phyloP scores from a whole-genome alignment of 139 green algal species.

The Limnomonas spitsbergensis region DNA sequence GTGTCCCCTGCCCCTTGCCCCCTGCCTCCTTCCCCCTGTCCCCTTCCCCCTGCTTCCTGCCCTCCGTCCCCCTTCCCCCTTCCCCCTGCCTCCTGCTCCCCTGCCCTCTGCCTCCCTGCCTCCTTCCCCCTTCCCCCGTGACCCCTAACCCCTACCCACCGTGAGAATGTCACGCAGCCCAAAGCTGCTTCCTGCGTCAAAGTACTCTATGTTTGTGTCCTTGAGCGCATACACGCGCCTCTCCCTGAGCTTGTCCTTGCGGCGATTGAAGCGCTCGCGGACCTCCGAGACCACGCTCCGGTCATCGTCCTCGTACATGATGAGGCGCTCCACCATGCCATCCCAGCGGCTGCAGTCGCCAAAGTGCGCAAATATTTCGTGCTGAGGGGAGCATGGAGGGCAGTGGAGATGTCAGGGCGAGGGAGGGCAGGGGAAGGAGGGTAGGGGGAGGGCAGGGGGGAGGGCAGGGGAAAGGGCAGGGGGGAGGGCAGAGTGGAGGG shows the following conservation, averaged over 20 bases:
- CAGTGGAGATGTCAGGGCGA: too few species aligned
- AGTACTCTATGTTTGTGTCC: constrained; percentile 54
- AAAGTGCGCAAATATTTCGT: constrained; percentile 78
- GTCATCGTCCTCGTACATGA: constrained; percentile 60
- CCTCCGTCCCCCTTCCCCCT: too few species aligned
- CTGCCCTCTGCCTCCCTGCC: too few species aligned
- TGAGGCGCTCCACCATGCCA: constrained; percentile 70
- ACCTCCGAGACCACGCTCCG: constrained; percentile 44
- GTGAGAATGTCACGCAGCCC: constrained; percentile 58
- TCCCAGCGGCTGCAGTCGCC: constrained; percentile 80
- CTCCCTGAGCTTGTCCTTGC: constrained; percentile 72
- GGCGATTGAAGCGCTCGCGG: constrained; percentile 56
- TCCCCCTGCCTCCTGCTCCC: too few species aligned
- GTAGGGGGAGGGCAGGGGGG: too few species aligned
- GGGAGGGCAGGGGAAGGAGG: too few species aligned
- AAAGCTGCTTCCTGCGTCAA: constrained; percentile 54
- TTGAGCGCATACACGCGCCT: constrained; percentile 50
- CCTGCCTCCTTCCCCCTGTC: too few species aligned
- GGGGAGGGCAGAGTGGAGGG: too few species aligned
- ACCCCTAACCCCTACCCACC: constrained; percentile 2
- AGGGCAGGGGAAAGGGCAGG: too few species aligned
- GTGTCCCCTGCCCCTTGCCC: too few species aligned
- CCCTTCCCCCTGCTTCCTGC: too few species aligned
- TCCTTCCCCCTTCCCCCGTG: too few species aligned
- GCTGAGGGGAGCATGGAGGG: constrained; percentile 42